Base-by-base conservation (phyloP, 345 rosid genomes). In the Carallia pectinifolia region DNA sequence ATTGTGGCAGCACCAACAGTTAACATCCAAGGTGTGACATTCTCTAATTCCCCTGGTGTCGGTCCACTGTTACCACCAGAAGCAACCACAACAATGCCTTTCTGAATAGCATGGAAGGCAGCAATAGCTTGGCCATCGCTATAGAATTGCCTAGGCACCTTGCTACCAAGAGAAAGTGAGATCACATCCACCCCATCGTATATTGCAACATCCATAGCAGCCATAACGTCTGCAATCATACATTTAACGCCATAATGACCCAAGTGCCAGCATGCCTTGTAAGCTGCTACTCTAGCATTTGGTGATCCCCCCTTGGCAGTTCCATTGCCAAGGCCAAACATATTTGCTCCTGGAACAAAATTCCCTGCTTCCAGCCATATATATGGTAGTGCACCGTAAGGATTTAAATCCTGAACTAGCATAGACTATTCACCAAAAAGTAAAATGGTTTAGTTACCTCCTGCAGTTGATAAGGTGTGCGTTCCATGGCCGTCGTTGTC, bases 401-500 rank as follows among this genome's bases (percentile, higher is more conserved):
- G 23, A 23, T 23, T 23, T 23, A 23, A 23, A 23, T 23, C 23
- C 23, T 23, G 23, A 23, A 23, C 23, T 23, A 23, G 23, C 23
- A 23, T 23, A 23, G 23, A 23, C 23, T 0, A 23, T 23, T 23
- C 23, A 23, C 23, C 23, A 23, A 23, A 23, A 23, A 23, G 23
- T 23, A 23, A 23, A 23, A 23, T 23, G 23, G 23, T 23, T 23
- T 23, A 23, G 23, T 58, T 82, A 2, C 95, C 92, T 0, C 63
- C 90, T 1, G 95, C 92, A 0, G 92, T 86, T 38, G 23, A 23
- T 23, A 23, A 23, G 23, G 23, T 23, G 23, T 23, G 23, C 23
- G 23, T 23, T 23, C 23, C 92, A 62, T 89, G 90, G 19, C 92
- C 91, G 9, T 73, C 53, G 1, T 3, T 12, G 75, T 89, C 95